phyloP scores from a whole-genome alignment of 2,329 filamentous ascomycete species.

The Sporothrix brasiliensis region DNA sequence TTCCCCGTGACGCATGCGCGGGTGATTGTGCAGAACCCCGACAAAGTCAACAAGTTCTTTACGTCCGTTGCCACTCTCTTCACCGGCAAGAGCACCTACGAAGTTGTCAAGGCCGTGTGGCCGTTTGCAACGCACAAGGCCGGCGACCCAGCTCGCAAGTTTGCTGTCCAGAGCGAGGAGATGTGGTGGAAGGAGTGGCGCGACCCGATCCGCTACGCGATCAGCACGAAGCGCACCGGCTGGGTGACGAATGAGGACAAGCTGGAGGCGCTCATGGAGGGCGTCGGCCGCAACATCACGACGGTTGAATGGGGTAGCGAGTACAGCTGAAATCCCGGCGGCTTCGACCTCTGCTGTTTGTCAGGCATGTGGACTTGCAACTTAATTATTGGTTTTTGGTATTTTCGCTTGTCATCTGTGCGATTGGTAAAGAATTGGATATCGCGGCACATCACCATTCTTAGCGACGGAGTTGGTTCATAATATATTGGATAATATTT shows the following conservation, averaged over 20 bases:
- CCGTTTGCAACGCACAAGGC: conserved; percentile 56
- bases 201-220: conserved; percentile 49
- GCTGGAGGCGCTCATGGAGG: conserved; percentile 57
- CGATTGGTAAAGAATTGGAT: conserved; percentile 6
- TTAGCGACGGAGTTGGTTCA: conserved; percentile 27
- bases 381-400: conserved; percentile 16
- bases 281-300: conserved; percentile 45
- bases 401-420: background rate
- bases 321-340: background rate
- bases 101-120: conserved; percentile 60
- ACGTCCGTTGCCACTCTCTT: conserved; percentile 57
- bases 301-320: conserved; percentile 49
- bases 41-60: conserved; percentile 58
- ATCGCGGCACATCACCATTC: conserved; percentile 13
- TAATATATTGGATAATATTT: conserved; percentile 17
- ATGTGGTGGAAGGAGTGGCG: conserved; percentile 59
- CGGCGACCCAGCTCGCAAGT: conserved; percentile 50
- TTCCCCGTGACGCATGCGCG: conserved; percentile 56
- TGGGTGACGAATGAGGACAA: conserved; percentile 59
- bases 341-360: conserved; percentile 1
- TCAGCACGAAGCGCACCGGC: conserved; percentile 45
- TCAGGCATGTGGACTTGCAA: background rate
- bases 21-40: conserved; percentile 55
- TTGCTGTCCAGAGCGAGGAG: conserved; percentile 59
- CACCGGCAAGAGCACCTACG: conserved; percentile 57